Conservation (phyloP, 176 grass and related monocot species). For the Carex cristatella region DNA sequence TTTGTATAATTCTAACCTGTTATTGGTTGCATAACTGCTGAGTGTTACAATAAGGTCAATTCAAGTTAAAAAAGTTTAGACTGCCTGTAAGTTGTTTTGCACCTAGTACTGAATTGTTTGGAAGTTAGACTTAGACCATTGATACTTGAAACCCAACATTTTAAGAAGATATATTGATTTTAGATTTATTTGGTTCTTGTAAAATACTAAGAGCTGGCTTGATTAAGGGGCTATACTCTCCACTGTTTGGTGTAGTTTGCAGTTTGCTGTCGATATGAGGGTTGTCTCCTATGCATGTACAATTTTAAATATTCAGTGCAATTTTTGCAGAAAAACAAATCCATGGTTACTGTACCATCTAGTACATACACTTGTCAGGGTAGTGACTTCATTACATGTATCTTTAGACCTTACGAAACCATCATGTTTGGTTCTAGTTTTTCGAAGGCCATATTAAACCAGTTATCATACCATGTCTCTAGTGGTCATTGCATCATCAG, state of each 20-base stretch:
- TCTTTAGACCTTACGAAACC: background rate
- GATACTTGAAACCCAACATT: background rate
- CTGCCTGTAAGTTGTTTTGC: background rate
- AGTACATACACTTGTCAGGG: background rate
- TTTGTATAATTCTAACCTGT: background rate
- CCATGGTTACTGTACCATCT: background rate
- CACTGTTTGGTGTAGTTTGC: background rate
- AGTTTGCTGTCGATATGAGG: background rate
- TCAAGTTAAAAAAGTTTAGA: background rate
- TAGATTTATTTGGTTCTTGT: background rate
- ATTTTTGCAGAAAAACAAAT: background rate
- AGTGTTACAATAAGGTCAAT: background rate
- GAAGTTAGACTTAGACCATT: background rate
- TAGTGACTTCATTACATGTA: background rate
- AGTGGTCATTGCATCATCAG: background rate
- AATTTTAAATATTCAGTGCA: background rate
- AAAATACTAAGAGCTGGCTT: background rate
- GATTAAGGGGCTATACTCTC: background rate
- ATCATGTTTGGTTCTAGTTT: background rate
- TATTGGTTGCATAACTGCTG: background rate
- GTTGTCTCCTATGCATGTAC: background rate
- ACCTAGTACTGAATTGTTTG: background rate
- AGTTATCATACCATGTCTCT: background rate
- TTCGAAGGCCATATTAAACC: background rate
- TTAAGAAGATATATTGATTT: background rate